Evolutionary conservation across 106 monocot genomes (phyloP), one percentile per base, ranked within the genome.

Genomic region (Dactylorhiza incarnata): DNA sequence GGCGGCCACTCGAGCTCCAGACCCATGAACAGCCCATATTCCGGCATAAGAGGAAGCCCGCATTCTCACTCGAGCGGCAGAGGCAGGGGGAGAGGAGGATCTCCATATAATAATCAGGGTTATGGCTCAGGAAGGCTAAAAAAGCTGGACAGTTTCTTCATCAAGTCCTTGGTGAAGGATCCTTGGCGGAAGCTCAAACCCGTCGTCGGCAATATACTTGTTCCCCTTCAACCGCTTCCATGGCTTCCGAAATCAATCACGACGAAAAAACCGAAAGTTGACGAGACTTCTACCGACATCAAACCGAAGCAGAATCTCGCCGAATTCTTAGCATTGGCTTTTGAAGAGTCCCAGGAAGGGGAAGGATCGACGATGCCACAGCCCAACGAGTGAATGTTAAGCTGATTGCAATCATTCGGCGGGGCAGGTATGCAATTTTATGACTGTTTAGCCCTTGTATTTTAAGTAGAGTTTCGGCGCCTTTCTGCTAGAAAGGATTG

Each of bases 121-220:
- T 17, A 17, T 26, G 62, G 5, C 17, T 84, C 68, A 37, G 69
- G 58, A 9, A 44, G 6, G 7, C 65, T 37, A 3, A 11, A 52
- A 9, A 48, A 82, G 5, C 2, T 58, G 0, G 73, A 49, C 24
- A 72, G 66, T 12, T 83, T 69, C 17, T 85, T 76, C 43, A 17
- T 44, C 2, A 87, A 83, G 71, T 48, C 78, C 9, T 78, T 90
- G 85, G 67, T 85, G 17, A 58, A 82, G 69, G 87, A 90, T 43
- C 90, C 90, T 7, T 90, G 90, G 90, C 58, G 52, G 5, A 73
- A 83, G 14, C 55, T 87, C 49, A 73, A 79, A 44, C 90, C 90
- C 62, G 65, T 87, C 20, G 81, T 87, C 25, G 87, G 90, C 47
- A 76, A 81, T 50, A 82, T 90, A 58, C 73, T 85, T 26, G 78